Base-by-base conservation (phyloP, 345 rosid genomes). In the Corchorus capsularis region DNA sequence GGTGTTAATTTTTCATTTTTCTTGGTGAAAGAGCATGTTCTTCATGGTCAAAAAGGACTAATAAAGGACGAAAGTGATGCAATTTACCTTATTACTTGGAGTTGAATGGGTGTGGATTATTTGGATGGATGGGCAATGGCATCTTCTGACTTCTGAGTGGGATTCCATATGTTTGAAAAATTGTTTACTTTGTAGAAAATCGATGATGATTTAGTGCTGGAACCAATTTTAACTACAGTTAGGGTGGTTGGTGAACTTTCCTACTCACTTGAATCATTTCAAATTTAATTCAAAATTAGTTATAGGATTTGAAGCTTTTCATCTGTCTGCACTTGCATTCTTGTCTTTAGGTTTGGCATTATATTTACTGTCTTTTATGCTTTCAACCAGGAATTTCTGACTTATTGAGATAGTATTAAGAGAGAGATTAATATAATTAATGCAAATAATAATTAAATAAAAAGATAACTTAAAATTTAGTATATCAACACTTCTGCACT, bases 401-500 rank as follows among this genome's bases (percentile, higher is more conserved):
- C 45, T 22, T 15, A 0, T 56, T 32, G 41, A 19, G 64, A 39
- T 5, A 39, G 20, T 15, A 0, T 56, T 32, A 34, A 19, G 64
- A 39, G 7, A 39, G 20, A 52, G 39, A 37, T 15, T 73, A 54
- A 65, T 57, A 71, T 27, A 72, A 12, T 14, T 8, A 20, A 7
- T 4, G 7, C 3, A 43, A 63, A n/a, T 8, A 53, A 41, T 6
- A 6, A 72, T 39, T 43, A 27, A 16, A 71, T 35, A 59, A 19
- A 59, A 19, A 61, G 14, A 56, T 4, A 62, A 8, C 75, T 37
- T 71, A 4, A 52, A 59, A 22, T 52, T 9, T 59, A 47, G 63
- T 74, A 68, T 61, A 79, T 15, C 90, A 87, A 87, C 90, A 47
- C 89, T 79, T 83, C 86, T 80, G 79, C 73, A 78, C 89, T 79